Percentiles rank a stretch among this genome's conserved stretches.
phyloP scores from a whole-genome alignment of 1,284 basidiomycete species.

The Leccinum griseonigrum region DNA sequence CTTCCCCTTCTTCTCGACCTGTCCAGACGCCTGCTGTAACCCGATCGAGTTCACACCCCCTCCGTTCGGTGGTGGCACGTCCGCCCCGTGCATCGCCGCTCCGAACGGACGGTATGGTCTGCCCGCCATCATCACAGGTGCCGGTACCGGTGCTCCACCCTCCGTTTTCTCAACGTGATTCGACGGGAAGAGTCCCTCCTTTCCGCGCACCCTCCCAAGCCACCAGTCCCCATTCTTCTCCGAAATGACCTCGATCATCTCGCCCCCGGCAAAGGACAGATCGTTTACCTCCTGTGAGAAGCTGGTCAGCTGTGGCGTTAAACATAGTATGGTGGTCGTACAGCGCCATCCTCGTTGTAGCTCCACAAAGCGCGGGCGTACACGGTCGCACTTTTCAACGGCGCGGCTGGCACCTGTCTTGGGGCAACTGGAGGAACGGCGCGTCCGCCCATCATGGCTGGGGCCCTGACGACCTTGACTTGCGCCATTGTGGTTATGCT shows the following conservation, averaged over 20 bases:
- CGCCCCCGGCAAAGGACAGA: constrained; percentile 33
- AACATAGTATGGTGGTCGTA: constrained; percentile 24
- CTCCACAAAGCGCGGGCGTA: constrained; percentile 59
- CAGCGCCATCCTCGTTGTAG: constrained; percentile 61
- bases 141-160: constrained; percentile 12
- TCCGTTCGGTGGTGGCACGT: constrained; percentile 36
- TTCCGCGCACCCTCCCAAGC: constrained; percentile 45
- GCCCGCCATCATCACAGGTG: neutral
- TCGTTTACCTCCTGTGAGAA: constrained; percentile 49
- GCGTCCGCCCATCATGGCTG: constrained; percentile 7
- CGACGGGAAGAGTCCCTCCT: constrained; percentile 62
- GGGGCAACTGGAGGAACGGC: constrained; percentile 21
- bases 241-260: constrained; percentile 34
- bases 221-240: constrained; percentile 43
- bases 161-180: constrained; percentile 57
- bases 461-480: constrained; percentile 8
- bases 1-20: constrained; percentile 54
- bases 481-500: constrained; percentile 13
- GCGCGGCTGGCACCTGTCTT: constrained; percentile 15
- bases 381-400: constrained; percentile 23
- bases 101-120: constrained; percentile 42
- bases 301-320: constrained; percentile 3
- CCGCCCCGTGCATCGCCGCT: constrained; percentile 38
- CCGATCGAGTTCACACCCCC: constrained; percentile 34
- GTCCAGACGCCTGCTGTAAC: constrained; percentile 37